Percentiles rank a stretch among this genome's conserved stretches.
Conservation (phyloP, 2,329 filamentous ascomycete species). For the Colletotrichum tanaceti region DNA sequence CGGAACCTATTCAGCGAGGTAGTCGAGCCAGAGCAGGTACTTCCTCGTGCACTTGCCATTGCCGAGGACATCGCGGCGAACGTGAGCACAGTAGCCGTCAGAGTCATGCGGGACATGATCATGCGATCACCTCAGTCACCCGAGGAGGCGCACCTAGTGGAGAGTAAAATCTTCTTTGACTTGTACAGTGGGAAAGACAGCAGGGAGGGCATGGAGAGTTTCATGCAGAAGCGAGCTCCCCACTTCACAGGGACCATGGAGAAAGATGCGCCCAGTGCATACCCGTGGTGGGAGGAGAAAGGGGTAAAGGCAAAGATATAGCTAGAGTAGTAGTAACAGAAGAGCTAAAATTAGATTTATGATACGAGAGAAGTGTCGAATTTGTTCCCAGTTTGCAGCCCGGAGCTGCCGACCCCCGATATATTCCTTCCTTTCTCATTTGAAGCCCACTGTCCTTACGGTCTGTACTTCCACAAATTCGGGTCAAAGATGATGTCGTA, state of each 20-base stretch:
- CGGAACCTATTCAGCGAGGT: constrained; percentile 75
- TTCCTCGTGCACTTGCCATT: constrained; percentile 73
- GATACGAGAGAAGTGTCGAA: not conserved
- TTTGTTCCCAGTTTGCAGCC: not conserved
- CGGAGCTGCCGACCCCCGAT: not conserved
- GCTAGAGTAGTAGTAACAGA: not conserved
- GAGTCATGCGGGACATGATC: constrained; percentile 79
- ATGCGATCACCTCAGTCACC: constrained; percentile 68
- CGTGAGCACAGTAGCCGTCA: constrained; percentile 71
- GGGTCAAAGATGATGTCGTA: constrained; percentile 75
- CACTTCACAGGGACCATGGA: constrained; percentile 71
- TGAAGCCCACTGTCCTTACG: constrained; percentile 9
- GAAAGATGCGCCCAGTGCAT: constrained; percentile 67
- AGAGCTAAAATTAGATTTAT: not conserved
- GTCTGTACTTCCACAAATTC: constrained; percentile 66
- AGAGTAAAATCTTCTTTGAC: constrained; percentile 72
- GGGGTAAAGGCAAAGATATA: constrained; percentile 47
- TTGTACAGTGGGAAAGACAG: constrained; percentile 69
- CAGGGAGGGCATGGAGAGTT: constrained; percentile 75
- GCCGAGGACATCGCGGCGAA: constrained; percentile 75
- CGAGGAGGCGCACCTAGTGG: constrained; percentile 77
- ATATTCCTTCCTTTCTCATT: not conserved
- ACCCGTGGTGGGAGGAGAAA: constrained; percentile 75
- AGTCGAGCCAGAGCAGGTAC: constrained; percentile 68
- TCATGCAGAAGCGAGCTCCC: constrained; percentile 74